Conservation (phyloP, 2,329 filamentous ascomycete species). For the Calonectria crousiana region DNA sequence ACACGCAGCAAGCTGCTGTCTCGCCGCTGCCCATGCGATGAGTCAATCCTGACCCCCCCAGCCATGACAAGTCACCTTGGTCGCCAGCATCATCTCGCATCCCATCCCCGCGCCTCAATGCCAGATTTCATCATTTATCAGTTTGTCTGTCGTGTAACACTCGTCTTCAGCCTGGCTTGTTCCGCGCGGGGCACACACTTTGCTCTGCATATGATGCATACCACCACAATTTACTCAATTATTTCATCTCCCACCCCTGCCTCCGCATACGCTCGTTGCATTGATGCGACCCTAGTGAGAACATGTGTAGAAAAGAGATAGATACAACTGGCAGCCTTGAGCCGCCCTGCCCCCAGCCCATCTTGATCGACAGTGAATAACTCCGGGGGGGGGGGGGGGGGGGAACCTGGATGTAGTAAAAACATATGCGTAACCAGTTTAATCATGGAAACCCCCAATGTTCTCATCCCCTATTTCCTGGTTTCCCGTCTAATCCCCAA, state of each 20-base stretch:
- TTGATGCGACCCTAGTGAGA: slow-evolving; percentile 14
- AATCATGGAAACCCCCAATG: neutral
- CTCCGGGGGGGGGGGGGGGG: neutral
- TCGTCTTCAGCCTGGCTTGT: slow-evolving; percentile 3
- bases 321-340: slow-evolving; percentile 1
- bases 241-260: slow-evolving; percentile 20
- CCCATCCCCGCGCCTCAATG: neutral
- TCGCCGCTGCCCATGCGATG: neutral
- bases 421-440: neutral
- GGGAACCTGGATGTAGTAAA: neutral
- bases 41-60: neutral
- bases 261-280: slow-evolving; percentile 21
- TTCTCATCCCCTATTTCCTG: slow-evolving; percentile 8
- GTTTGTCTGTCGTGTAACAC: neutral
- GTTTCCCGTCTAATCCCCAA: slow-evolving; percentile 17
- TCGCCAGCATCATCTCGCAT: neutral
- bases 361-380: neutral
- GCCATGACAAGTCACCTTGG: neutral
- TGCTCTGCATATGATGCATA: slow-evolving; percentile 6
- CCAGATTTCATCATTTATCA: slow-evolving; percentile 5
- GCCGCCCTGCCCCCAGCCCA: neutral
- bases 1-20: neutral
- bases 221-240: slow-evolving; percentile 22
- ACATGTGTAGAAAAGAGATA: slow-evolving; percentile 6
- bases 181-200: slow-evolving; percentile 3